Evolutionary conservation across 768 basidiomycete genomes (phyloP), one percentile per base, ranked within the genome.

Genomic region (Astraeus odoratus): DNA sequence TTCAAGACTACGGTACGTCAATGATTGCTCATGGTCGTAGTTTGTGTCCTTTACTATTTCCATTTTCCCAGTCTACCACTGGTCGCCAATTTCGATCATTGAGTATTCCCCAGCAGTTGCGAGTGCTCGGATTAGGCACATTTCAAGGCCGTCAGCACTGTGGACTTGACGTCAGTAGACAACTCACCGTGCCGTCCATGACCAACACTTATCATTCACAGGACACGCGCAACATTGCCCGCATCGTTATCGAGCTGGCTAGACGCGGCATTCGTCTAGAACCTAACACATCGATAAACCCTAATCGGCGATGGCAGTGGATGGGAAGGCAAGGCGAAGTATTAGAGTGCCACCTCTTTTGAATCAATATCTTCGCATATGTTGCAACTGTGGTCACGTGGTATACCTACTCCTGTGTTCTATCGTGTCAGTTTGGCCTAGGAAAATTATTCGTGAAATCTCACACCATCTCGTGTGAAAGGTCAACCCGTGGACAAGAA

Each of bases 221-320:
- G 91, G 93, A 99, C 66, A 77, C 88, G 27, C 83, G 87, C 24
- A 99, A 99, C 63, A 78, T 97, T 46, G 75, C 87, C 9, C 79
- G 87, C 26, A 81, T 99, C 49, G 60, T 95, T 31, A 66, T 77
- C 40, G 86, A 90, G 56, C 77, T 97, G n/a, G 83, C 83, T 10
- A 66, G 76, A 44, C 75, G 78, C 43, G 81, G 82, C 23, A 68
- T 85, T 25, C 67, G 72, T 46, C 69, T 97, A 50, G 72, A 78
- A 49, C 79, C 90, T 18, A 96, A 94, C 57, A 80, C 79, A 7
- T 51, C 68, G n/a, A 77, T 90, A 53, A 70, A 77, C 56, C 76
- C 79, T 30, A 71, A 74, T 50, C 72, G 77, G 39, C 74, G 83
- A 43, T 93, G 86, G 89, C 67, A 67, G 12, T 92, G 90, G 90